A percentile compares a stretch with the other conserved stretches of the same genome.
phyloP scores from a whole-genome alignment of 2,329 filamentous ascomycete genomes.

The Scopulariopsis brevicaulis region DNA sequence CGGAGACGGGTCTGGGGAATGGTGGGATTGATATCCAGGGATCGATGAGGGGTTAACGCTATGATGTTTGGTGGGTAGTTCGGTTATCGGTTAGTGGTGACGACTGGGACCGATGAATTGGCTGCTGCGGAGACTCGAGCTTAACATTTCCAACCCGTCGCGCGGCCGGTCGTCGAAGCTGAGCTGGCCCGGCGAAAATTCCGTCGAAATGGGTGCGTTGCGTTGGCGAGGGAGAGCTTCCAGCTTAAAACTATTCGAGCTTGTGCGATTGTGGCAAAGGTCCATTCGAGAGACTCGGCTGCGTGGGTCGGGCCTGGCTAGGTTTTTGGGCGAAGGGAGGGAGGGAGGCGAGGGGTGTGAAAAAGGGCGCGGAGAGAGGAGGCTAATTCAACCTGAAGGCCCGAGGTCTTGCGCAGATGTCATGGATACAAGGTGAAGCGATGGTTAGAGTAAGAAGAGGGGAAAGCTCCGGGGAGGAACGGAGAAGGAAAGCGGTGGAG shows the following conservation, averaged over 20 bases:
- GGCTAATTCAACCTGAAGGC: not conserved
- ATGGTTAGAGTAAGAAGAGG: not conserved
- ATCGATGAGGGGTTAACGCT: not conserved
- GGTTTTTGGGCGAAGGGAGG: not conserved
- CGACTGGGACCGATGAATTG: not conserved
- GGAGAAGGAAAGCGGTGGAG: not conserved
- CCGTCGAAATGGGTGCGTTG: not conserved
- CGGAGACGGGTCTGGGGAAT: not conserved
- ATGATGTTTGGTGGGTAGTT: not conserved
- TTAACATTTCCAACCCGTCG: not conserved
- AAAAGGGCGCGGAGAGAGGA: not conserved
- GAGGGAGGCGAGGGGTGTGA: not conserved
- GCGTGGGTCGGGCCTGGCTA: not conserved
- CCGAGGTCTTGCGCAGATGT: not conserved
- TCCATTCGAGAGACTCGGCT: not conserved
- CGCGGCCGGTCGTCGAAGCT: not conserved
- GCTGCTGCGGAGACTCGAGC: not conserved
- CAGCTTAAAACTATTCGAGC: not conserved
- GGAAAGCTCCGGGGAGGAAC: not conserved
- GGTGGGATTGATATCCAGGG: not conserved
- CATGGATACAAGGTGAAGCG: not conserved
- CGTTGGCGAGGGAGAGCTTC: not conserved
- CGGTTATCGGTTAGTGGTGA: slow-evolving; percentile 2
- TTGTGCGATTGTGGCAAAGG: not conserved
- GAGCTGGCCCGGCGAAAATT: not conserved